Percentiles rank a stretch among this genome's conserved stretches.
phyloP scores from a whole-genome alignment of 2,329 filamentous ascomycete genomes.

The Diaporthe nobilis region DNA sequence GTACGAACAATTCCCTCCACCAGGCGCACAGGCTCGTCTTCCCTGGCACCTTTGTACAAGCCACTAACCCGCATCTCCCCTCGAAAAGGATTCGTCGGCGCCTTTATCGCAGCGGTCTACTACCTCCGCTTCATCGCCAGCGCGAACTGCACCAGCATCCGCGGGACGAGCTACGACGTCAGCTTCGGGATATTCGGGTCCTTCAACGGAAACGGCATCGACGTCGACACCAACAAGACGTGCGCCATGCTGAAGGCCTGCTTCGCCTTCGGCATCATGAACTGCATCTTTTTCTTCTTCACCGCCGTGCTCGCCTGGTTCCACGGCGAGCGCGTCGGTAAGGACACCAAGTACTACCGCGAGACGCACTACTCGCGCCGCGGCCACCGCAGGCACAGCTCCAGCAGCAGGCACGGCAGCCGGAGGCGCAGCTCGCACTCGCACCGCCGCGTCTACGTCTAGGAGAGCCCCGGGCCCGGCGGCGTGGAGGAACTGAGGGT shows the following conservation, averaged over 20 bases:
- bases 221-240: constrained; percentile 76
- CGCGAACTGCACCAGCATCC: constrained; percentile 77
- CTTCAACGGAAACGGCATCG: constrained; percentile 65
- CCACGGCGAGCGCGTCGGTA: constrained; percentile 62
- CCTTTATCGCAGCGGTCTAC: constrained; percentile 74
- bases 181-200: constrained; percentile 74
- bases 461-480: constrained; percentile 35
- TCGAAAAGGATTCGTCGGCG: constrained; percentile 66
- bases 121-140: constrained; percentile 70
- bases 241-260: constrained; percentile 94
- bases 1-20: constrained; percentile 10
- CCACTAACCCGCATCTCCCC: neutral
- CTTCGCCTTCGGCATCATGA: constrained; percentile 93
- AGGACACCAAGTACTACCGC: constrained; percentile 49
- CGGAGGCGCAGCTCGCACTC: constrained; percentile 61
- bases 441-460: constrained; percentile 67
- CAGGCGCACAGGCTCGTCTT: too few species aligned
- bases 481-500: constrained; percentile 5
- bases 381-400: constrained; percentile 59
- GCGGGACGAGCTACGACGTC: constrained; percentile 65
- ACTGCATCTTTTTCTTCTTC: constrained; percentile 83
- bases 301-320: constrained; percentile 79
- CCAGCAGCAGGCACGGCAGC: constrained; percentile 57
- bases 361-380: constrained; percentile 65
- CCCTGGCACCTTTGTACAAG: neutral